These are phyloP conservation scores for Morella rubra DNA, from an alignment of 306 rosid genomes.

Conservation along the genomic window DNA sequence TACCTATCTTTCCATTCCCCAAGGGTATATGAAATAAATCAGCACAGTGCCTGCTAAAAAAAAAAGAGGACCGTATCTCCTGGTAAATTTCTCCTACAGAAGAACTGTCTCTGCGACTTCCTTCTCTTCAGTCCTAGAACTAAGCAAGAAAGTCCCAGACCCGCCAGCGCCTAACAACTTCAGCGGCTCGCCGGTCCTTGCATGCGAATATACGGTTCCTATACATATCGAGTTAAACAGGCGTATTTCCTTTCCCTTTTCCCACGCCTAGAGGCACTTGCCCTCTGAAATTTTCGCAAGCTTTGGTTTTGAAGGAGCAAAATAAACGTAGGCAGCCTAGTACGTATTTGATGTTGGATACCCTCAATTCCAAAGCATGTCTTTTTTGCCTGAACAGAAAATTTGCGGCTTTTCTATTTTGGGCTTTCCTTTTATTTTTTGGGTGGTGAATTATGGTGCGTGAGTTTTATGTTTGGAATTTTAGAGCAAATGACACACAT, in stretches of 20 bases:
- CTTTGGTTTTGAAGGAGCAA: neutral
- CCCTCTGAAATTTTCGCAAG: neutral
- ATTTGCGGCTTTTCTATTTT: no score
- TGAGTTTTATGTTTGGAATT: neutral
- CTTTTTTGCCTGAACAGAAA: no score
- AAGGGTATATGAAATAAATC: neutral
- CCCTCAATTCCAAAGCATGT: neutral
- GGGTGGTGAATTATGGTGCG: neutral
- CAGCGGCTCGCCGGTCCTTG: neutral
- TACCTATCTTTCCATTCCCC: no score
- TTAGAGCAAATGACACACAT: neutral
- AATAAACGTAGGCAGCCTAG: neutral
- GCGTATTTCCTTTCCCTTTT: neutral
- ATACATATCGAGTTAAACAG: neutral
- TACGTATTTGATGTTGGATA: neutral
- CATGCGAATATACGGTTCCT: neutral
- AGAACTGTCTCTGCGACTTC: neutral
- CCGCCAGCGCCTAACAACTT: neutral
- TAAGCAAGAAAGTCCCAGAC: neutral
- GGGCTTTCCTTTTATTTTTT: neutral
- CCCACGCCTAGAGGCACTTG: neutral
- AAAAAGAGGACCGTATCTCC: no score
- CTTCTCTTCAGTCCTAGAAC: neutral
- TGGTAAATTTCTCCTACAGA: no score
- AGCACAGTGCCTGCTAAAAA: neutral